Evolutionary conservation across 2,329 filamentous ascomycete species (phyloP), one percentile per base, ranked within the genome.

Genomic region (Fusarium multiceps): DNA sequence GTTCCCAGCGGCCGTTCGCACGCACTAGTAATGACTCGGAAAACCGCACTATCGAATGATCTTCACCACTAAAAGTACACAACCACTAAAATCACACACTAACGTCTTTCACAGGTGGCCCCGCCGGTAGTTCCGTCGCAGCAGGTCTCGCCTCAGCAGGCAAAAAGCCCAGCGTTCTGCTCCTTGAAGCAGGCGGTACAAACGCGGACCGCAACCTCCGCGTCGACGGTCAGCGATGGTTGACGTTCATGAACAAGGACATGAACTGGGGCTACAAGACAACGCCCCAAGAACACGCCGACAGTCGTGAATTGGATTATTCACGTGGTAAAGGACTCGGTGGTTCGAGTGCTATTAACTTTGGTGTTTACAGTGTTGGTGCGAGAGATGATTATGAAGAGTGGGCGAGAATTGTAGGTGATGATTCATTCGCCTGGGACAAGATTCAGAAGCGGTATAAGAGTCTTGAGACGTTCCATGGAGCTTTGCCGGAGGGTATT

Each of bases 351-450:
- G 83, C 84, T 10, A 85, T 88, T 68, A 88, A 88, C 72, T 88
- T 87, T 59, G 82, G 83, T 18, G 82, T 85, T 16, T 90, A 82
- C 74, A 85, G 82, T 5, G 69, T 85, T 27, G 89, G 90, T 4
- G 83, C 87, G 3, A 79, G 80, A 2, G 87, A 87, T 54, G 89
- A 92, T 67, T 91, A 88, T 63, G 83, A 91, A 28, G 82, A 87
- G 55, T 90, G 89, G 88, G 87, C 87, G 2, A 78, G 81, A 0
- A 65, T 85, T 3, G 84, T 87, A 0, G 87, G 78, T 0, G 89
- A 92, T 67, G 82, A 88, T 7, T 74, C 78, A 0, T 92, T 85
- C 75, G 68, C 72, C 4, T 92, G 88, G 89, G 77, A 84, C 3
- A 78, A 81, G 45, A 85, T 87, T 28, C 81, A 86, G 59, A 63